Evolutionary conservation across 176 grass and related monocot species (phyloP), one percentile per base, ranked within the genome.

Genomic region (Ampelocalamus luodianensis): DNA sequence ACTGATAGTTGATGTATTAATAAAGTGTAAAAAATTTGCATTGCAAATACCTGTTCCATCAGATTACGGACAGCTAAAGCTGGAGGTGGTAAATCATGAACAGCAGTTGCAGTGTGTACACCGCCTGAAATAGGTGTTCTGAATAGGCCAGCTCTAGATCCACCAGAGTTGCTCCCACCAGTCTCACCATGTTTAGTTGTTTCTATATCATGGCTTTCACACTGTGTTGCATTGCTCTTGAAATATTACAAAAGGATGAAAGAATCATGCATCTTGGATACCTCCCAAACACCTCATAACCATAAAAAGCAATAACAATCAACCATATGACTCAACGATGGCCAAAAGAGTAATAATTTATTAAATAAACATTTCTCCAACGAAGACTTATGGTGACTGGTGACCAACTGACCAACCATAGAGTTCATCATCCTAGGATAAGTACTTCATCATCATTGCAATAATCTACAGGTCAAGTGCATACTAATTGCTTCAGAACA

Each of bases 41-140:
- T 39, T 4, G 55, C 17, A 18, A 51, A 87, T 72, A 93, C 89
- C 86, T 97, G 91, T 63, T 97, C 94, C 94, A 97, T 97, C 23
- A 97, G 77, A 79, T 97, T 97, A n/a, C 91, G 89, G 27, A 97
- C 89, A 6, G 94, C 94, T 42, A 93, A 89, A 72, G 91, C 91
- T 16, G 94, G 94, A 22, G 89, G 91, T 20, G 91, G 94, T 74
- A 93, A 88, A 97, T 86, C 94, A 86, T 92, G 94, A 48, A 84
- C 91, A 44, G 91, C 87, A 3, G 89, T 97, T 79, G 89, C 91
- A 67, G 82, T 97, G 62, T 97, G 94, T 46, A 93, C 91, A 56
- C 91, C 94, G 18, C 91, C 94, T 45, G 94, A 97, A 76, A 93
- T 97, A 10, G 91, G 94, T 24, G 91, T 97, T 84, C 94, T 90